These are phyloP conservation scores for Alternaria novae-zelandiae DNA, from an alignment of 2,329 filamentous ascomycete genomes.

Conservation along the genomic window DNA sequence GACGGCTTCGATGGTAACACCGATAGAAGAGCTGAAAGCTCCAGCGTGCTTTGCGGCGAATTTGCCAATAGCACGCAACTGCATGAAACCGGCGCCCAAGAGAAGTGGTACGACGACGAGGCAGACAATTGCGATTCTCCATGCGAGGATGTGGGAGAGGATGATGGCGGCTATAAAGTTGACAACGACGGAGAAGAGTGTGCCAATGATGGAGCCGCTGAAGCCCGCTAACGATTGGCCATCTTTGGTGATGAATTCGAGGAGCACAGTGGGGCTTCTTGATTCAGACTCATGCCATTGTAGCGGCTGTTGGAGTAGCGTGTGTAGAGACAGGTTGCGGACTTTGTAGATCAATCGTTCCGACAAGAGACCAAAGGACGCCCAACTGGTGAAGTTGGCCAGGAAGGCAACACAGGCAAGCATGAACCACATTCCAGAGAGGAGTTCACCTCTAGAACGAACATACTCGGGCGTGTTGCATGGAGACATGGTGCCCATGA, in stretches of 20 bases:
- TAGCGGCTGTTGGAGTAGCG: slow-evolving; percentile 69
- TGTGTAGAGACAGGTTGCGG: slow-evolving; percentile 68
- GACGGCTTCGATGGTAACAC: slow-evolving; percentile 60
- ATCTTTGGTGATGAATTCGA: slow-evolving; percentile 74
- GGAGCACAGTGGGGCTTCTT: slow-evolving; percentile 65
- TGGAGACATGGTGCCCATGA: slow-evolving; percentile 62
- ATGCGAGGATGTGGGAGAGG: slow-evolving; percentile 73
- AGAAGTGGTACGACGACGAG: slow-evolving; percentile 72
- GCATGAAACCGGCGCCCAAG: slow-evolving; percentile 72
- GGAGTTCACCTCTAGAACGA: slow-evolving; percentile 58
- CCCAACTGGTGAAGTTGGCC: slow-evolving; percentile 67
- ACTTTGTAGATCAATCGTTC: slow-evolving; percentile 71
- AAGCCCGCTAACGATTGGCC: slow-evolving; percentile 70
- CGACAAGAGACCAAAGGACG: slow-evolving; percentile 63
- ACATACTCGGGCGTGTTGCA: slow-evolving; percentile 60
- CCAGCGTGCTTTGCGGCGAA: slow-evolving; percentile 63
- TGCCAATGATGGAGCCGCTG: slow-evolving; percentile 73
- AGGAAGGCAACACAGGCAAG: slow-evolving; percentile 66
- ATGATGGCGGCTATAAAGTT: slow-evolving; percentile 73
- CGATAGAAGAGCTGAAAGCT: slow-evolving; percentile 59
- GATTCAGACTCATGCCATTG: slow-evolving; percentile 74
- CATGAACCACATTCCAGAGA: slow-evolving; percentile 66
- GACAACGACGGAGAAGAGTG: slow-evolving; percentile 69
- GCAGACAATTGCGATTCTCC: slow-evolving; percentile 78
- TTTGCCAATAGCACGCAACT: slow-evolving; percentile 66